These are phyloP conservation scores for Helicostylum pulchrum DNA, from an alignment of 192 early-diverging fungal genomes.

Conservation along the genomic window DNA sequence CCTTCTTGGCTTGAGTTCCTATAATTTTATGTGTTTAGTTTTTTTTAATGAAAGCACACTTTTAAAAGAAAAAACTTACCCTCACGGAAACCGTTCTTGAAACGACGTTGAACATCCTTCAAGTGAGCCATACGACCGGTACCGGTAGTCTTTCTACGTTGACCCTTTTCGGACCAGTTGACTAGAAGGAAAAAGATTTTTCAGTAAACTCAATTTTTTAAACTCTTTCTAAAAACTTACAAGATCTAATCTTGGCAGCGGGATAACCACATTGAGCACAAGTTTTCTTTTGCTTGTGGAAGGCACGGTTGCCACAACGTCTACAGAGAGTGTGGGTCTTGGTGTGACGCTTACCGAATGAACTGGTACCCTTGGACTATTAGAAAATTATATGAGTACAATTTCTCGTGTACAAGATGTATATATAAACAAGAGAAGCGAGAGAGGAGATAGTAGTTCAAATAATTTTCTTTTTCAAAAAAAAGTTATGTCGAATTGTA, in stretches of 20 bases:
- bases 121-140: conserved; percentile 98
- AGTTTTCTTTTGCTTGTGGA: conserved; percentile 99
- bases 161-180: conserved; percentile 96
- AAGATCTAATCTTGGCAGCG: conserved; percentile 94
- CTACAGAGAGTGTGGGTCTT: conserved; percentile 99
- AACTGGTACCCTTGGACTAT: conserved; percentile 96
- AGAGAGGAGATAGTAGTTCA: background rate
- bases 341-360: conserved; percentile 99
- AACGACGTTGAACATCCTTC: conserved; percentile 86
- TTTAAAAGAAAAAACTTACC: conserved; percentile 37
- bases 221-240: conserved; percentile 48
- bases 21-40: background rate
- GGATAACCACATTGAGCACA: conserved; percentile 99
- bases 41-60: background rate
- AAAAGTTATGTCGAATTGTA: background rate
- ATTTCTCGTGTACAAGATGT: background rate
- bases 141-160: conserved; percentile 99
- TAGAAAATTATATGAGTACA: background rate
- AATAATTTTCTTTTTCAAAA: background rate
- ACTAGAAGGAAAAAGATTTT: conserved; percentile 43
- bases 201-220: background rate
- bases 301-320: conserved; percentile 94
- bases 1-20: conserved; percentile 25
- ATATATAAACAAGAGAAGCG: background rate
- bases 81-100: conserved; percentile 99